Evolutionary conservation across 768 basidiomycete species (phyloP), one percentile per base, ranked within the genome.

Genomic region (Podaxis sp.): DNA sequence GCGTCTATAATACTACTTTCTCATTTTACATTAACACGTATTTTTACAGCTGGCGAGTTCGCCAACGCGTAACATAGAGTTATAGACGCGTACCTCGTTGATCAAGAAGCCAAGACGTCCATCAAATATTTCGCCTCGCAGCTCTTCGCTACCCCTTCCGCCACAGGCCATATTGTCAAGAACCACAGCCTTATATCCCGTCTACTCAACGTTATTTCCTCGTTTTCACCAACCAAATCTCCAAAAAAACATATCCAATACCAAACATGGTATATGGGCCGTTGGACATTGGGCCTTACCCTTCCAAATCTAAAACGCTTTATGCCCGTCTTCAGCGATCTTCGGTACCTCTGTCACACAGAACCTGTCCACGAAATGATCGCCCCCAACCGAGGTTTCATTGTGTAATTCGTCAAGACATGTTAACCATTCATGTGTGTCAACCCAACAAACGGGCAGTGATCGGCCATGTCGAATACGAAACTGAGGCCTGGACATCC

Each of bases 221-320:
- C 92, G 28, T 98, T 77, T 98, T 96, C 73, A 96, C 95, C 4
- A 92, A 95, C 68, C 93, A 96, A 65, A 91, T 95, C 55, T 75
- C 30, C 77, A 90, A 87, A 89, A 61, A 90, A 89, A 73, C 84
- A 85, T 49, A 88, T 95, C 65, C 70, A 83, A 11, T 80, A 80
- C 64, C 78, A 79, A 39, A 72, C 78, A 8, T 65, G 66, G 4
- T 63, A 64, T 30, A 57, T 58, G 4, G 63, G 54, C 65, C 42
- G 42, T 51, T 97, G 58, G 92, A 96, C 64, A 89, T 93, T 44
- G 96, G 97, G 53, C 85, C 87, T 42, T 85, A 87, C 63, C 89
- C 92, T 0, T 97, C 97, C 86, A 90, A 92, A 74, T 93, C 92
- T 17, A 98, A 98, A 98, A 73, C 90, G 95, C 8, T 97, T 96